phyloP scores from a whole-genome alignment of 164 flowering plant species.

The Echeveria elegans region DNA sequence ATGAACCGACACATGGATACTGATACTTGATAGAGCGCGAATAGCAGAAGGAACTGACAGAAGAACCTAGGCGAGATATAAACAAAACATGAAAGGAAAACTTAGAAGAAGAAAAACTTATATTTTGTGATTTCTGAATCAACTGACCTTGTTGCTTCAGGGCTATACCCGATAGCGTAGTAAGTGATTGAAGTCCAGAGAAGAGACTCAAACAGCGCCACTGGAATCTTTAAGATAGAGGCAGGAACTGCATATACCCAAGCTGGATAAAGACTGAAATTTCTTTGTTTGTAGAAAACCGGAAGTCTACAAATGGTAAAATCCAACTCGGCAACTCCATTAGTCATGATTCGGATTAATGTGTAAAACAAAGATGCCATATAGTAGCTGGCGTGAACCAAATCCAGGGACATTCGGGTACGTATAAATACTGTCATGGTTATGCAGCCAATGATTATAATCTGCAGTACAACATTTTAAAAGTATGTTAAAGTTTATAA shows the following conservation, averaged over 20 bases:
- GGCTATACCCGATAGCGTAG: conserved; percentile 48
- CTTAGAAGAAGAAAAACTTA: too few species aligned
- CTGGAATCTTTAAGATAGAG: conserved; percentile 36
- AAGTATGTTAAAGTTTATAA: neutral
- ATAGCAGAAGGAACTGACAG: conserved; percentile 36
- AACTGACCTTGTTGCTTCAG: conserved; percentile 36
- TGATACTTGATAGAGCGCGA: conserved; percentile 33
- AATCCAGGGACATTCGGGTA: conserved; percentile 26
- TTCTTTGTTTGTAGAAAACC: conserved; percentile 44
- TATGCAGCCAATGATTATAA: conserved; percentile 29
- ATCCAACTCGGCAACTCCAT: conserved; percentile 44
- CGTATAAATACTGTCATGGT: conserved; percentile 48
- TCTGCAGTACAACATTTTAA: conserved; percentile 18
- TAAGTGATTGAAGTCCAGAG: conserved; percentile 44
- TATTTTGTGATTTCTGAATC: neutral
- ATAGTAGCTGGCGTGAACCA: conserved; percentile 22
- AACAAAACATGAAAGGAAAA: neutral
- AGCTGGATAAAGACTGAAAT: conserved; percentile 37
- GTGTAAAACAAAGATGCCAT: conserved; percentile 37
- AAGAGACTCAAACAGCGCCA: conserved; percentile 33
- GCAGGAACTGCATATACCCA: conserved; percentile 59
- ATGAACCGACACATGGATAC: conserved; percentile 43
- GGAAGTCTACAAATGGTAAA: conserved; percentile 41
- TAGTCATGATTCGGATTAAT: conserved; percentile 30
- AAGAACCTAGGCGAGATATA: conserved; percentile 38